Evolutionary conservation across 179 eudicot genomes (phyloP).

Genomic region (Amaranthus tricolor): DNA sequence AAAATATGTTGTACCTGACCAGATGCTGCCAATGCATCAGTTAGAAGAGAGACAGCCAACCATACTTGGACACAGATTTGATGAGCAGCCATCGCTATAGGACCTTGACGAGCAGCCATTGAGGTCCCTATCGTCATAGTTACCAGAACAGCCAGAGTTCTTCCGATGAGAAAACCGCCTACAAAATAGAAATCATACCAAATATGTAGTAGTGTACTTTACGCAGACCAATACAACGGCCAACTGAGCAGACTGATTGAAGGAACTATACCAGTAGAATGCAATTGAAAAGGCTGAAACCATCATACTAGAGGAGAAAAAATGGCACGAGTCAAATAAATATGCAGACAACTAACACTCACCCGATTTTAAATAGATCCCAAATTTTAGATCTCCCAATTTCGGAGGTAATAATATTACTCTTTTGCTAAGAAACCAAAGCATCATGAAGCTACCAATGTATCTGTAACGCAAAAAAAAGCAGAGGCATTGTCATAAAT

Average conservation of each 20-base stretch:
- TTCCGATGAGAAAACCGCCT: constrained; percentile 95
- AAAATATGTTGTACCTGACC: constrained; percentile 58
- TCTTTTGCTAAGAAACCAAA: constrained; percentile 65
- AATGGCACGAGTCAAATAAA: not conserved
- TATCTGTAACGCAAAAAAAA: constrained; percentile 41
- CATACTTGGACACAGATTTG: constrained; percentile 94
- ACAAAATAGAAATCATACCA: not conserved
- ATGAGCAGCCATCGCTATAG: constrained; percentile 93
- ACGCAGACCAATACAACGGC: not conserved
- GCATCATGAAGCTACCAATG: constrained; percentile 63
- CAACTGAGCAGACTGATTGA: not conserved
- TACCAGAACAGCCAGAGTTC: constrained; percentile 78
- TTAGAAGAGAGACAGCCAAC: constrained; percentile 90
- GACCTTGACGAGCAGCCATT: constrained; percentile 99
- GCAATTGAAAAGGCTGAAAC: not conserved
- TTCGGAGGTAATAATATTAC: constrained; percentile 77
- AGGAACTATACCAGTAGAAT: not conserved
- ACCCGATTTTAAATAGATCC: constrained; percentile 85
- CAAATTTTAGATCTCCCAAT: constrained; percentile 67
- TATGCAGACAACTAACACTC: constrained; percentile 21
- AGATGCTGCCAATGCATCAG: constrained; percentile 87
- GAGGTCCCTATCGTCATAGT: constrained; percentile 86
- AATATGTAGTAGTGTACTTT: not conserved
- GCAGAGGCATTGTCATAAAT: constrained; percentile 12
- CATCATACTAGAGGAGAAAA: not conserved